These are phyloP conservation scores for Canavalia ensiformis DNA, from an alignment of 306 rosid genomes.

Conservation along the genomic window DNA sequence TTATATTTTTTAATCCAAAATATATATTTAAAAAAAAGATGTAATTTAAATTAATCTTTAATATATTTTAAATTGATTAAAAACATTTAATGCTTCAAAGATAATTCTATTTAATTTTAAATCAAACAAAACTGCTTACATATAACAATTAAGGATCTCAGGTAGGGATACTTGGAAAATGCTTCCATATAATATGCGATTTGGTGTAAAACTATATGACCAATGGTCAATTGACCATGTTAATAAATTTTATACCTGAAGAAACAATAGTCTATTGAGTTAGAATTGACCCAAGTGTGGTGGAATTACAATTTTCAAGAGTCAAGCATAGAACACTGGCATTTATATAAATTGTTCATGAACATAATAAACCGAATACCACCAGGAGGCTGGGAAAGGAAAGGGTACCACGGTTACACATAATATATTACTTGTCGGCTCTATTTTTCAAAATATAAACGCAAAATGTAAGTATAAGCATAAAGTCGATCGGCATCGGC, in stretches of 20 bases:
- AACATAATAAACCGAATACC: background rate
- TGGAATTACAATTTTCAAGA: background rate
- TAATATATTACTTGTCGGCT: background rate
- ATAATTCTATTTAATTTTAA: no score
- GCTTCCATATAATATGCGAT: no score
- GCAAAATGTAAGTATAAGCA: constrained; percentile 19
- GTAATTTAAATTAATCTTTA: no score
- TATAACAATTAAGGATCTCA: no score
- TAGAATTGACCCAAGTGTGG: no score
- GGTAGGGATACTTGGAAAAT: no score
- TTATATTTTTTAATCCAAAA: no score
- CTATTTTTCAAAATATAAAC: background rate
- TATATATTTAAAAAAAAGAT: no score
- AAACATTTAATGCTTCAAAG: no score
- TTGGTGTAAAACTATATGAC: background rate
- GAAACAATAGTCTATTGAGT: background rate
- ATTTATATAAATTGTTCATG: background rate
- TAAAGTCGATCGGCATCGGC: background rate
- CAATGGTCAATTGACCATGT: background rate
- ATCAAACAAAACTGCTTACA: no score
- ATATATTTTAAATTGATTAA: no score
- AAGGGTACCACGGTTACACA: background rate
- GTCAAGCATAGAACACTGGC: background rate
- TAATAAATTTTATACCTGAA: background rate
- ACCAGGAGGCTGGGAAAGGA: background rate